Evolutionary conservation across 352 stramenopile genomes (phyloP), one percentile per base, ranked within the genome.

Genomic region (Globisporangium cederbergense): DNA sequence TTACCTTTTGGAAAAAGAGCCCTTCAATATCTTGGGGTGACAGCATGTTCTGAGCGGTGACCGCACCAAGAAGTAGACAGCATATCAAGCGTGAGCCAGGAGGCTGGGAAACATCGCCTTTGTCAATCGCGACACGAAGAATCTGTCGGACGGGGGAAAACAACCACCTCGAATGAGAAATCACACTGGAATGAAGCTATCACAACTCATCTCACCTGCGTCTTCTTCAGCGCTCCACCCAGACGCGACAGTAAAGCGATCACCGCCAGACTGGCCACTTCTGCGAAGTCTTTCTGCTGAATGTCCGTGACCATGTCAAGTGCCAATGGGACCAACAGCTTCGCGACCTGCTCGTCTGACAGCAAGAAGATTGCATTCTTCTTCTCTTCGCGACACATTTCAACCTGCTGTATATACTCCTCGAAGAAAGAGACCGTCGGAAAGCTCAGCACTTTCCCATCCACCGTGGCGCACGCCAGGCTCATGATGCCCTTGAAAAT

Each of bases 91-190:
- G 73, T n/a, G 86, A 91, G 0, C 83, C 86, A 11, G 83, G 81
- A 18, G 81, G 74, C 60, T 94, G 83, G 16, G 86, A 91, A 1
- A 94, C 86, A 58, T 94, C 86, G 10, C 86, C 86, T 51, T 93
- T 94, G 43, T 93, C 83, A 20, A 94, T 91, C 7, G 83, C 86
- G 2, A 94, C 81, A 40, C 86, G 80, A 64, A 94, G 86, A 71
- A 94, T 86, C 78, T 93, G 38, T 14, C 25, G 8, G 36, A 38
- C 9, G 18, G 14, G 20, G 4, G 50, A 38, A 10, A 32, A 16
- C 14, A 43, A 49, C 34, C n/a, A 20, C 67, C 25, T 22, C 9
- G 30, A 40, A 3, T 50, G 10, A 42, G 28, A 57, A 28, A 5
- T 8, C 10, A 18, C 5, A 22, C 9, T 20, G 10, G 28, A 3